Conservation (phyloP, 805 yeast genomes). For the Groenewaldozyma tartarivorans region DNA sequence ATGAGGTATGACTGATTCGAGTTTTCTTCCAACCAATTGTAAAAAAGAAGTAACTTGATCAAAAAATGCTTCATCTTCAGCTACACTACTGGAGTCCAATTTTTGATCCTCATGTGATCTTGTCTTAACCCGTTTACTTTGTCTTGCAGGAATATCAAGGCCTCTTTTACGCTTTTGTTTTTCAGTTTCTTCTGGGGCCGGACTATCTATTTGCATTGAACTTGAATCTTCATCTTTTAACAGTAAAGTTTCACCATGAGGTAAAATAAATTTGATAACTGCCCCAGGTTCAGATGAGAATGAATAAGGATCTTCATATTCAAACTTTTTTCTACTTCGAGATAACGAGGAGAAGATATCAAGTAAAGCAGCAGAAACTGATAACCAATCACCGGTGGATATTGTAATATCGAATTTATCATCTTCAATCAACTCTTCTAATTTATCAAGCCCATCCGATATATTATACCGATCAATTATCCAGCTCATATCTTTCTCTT, state of each 20-base stretch:
- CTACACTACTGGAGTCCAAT: constrained; percentile 12
- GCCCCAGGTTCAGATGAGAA: constrained; percentile 9
- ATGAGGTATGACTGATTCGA: constrained; percentile 14
- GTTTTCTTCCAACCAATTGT: constrained; percentile 7
- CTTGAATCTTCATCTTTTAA: neutral
- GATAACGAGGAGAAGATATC: constrained; percentile 9
- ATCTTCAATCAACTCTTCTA: constrained; percentile 2
- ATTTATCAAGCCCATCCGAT: constrained; percentile 5
- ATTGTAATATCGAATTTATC: constrained; percentile 11
- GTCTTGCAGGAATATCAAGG: constrained; percentile 2
- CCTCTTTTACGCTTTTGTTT: neutral
- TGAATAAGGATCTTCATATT: constrained; percentile 14
- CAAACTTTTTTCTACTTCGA: constrained; percentile 10
- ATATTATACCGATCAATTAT: constrained; percentile 5
- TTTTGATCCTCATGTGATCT: constrained; percentile 15
- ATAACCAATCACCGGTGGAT: constrained; percentile 14
- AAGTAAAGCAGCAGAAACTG: constrained; percentile 10
- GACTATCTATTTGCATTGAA: neutral
- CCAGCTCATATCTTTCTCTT: constrained; percentile 8
- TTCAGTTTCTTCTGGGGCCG: constrained; percentile 1
- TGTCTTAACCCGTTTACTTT: constrained; percentile 21
- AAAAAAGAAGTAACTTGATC: constrained; percentile 16
- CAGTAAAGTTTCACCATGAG: constrained; percentile 10
- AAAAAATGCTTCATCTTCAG: constrained; percentile 19
- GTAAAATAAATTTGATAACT: constrained; percentile 12